Conservation (phyloP, 768 basidiomycete species). For the Pilatotrama ljubarskyi region DNA sequence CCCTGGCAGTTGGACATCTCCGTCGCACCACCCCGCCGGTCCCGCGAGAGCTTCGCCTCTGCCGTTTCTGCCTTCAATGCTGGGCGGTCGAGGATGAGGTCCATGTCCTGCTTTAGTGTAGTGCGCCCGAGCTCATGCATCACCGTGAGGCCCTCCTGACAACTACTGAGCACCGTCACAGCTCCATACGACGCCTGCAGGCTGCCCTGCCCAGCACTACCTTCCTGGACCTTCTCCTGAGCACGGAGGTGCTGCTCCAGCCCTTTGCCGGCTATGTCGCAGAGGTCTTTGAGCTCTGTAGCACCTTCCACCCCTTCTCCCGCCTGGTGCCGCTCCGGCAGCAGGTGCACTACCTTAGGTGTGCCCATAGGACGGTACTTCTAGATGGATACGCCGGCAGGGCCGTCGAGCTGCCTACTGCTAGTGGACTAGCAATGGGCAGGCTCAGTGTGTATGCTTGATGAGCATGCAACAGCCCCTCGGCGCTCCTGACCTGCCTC, state of each 20-base stretch:
- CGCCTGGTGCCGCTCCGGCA: too few relatives aligned
- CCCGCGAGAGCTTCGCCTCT: neutral
- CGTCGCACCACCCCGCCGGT: neutral
- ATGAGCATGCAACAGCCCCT: too few relatives aligned
- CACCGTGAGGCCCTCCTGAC: neutral
- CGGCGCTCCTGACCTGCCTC: too few relatives aligned
- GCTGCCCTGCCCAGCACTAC: neutral
- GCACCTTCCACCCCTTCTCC: neutral
- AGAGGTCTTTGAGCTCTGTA: neutral
- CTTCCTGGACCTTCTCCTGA: neutral
- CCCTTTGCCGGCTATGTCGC: neutral
- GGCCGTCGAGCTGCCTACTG: too few relatives aligned
- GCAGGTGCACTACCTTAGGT: too few relatives aligned
- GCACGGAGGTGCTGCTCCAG: neutral
- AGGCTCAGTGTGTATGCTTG: too few relatives aligned
- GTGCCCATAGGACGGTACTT: too few relatives aligned
- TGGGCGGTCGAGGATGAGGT: neutral
- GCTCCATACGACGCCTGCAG: neutral
- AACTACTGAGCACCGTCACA: neutral
- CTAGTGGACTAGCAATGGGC: too few relatives aligned
- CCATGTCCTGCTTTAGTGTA: neutral
- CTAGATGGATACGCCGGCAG: too few relatives aligned
- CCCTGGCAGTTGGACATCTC: slow-evolving; percentile 20
- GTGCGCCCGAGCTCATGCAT: neutral
- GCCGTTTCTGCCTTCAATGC: neutral